Evolutionary conservation across 495 filamentous ascomycete species (phyloP).

Genomic region (Penicillium salamii): DNA sequence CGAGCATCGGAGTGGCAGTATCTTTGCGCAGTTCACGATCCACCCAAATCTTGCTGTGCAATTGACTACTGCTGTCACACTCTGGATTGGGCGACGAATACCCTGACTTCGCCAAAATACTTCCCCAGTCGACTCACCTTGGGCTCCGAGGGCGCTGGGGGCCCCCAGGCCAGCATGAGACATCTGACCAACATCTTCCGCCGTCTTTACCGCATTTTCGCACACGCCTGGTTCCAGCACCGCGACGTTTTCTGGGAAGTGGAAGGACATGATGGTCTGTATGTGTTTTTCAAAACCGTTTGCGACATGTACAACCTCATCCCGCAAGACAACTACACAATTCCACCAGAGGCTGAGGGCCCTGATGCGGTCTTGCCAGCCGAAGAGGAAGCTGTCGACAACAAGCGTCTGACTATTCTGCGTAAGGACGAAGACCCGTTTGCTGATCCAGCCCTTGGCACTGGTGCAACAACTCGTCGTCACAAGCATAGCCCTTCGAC

Average conservation of each 20-base stretch:
- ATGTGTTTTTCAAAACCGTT: slow-evolving; percentile 94
- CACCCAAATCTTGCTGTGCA: slow-evolving; percentile 91
- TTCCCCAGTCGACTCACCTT: slow-evolving; percentile 87
- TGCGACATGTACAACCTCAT: slow-evolving; percentile 88
- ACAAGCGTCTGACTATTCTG: slow-evolving; percentile 45
- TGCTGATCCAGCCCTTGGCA: slow-evolving; percentile 42
- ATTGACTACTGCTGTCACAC: slow-evolving; percentile 99
- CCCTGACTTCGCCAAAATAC: slow-evolving; percentile 82
- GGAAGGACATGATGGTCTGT: slow-evolving; percentile 83
- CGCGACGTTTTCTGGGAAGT: slow-evolving; percentile 92
- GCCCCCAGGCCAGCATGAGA: slow-evolving; percentile 60
- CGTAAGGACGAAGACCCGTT: slow-evolving; percentile 34
- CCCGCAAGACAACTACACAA: slow-evolving; percentile 90
- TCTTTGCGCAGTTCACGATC: slow-evolving; percentile 94
- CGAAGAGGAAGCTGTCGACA: slow-evolving; percentile 33
- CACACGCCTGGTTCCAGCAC: slow-evolving; percentile 98
- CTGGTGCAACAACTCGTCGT: slow-evolving; percentile 65
- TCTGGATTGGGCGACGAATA: slow-evolving; percentile 92
- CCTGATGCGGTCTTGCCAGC: slow-evolving; percentile 46
- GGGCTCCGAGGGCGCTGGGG: slow-evolving; percentile 60
- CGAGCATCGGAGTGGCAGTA: slow-evolving; percentile 98
- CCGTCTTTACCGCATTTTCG: slow-evolving; percentile 92
- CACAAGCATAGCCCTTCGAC: slow-evolving; percentile 73
- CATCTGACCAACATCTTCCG: slow-evolving; percentile 93
- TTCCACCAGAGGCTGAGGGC: slow-evolving; percentile 90